phyloP scores from a whole-genome alignment of 179 eudicot species.

The Nepenthes alata region DNA sequence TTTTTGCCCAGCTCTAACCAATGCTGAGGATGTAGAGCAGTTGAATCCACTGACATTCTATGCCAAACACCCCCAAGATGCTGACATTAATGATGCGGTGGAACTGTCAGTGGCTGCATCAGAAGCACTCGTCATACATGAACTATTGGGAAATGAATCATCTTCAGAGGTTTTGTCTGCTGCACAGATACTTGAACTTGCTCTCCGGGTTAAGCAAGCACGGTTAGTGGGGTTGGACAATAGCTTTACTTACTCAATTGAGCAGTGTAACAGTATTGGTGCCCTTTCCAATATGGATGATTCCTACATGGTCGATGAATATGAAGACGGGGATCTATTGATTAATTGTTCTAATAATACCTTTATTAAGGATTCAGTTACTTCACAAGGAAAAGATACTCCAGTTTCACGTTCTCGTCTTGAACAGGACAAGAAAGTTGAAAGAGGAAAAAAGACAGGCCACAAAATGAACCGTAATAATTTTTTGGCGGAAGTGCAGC shows the following conservation, averaged over 20 bases:
- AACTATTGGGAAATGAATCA: slow-evolving; percentile 27
- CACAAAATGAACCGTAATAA: slow-evolving; percentile 12
- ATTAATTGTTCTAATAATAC: slow-evolving; percentile 14
- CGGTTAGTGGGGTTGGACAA: slow-evolving; percentile 31
- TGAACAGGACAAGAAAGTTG: slow-evolving; percentile 19
- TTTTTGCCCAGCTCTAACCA: slow-evolving; percentile 9
- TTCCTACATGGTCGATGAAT: slow-evolving; percentile 56
- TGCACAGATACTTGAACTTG: slow-evolving; percentile 60
- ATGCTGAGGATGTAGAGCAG: slow-evolving; percentile 9
- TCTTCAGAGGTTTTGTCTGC: slow-evolving; percentile 22
- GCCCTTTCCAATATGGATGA: slow-evolving; percentile 53
- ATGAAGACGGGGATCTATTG: slow-evolving; percentile 59
- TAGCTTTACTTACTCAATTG: slow-evolving; percentile 12
- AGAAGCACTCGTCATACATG: slow-evolving; percentile 67
- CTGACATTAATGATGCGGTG: slow-evolving; percentile 41
- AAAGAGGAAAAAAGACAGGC: slow-evolving; percentile 16
- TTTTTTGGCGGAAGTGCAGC: slow-evolving; percentile 9
- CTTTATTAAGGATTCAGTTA: slow-evolving; percentile 17
- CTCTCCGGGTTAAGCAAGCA: slow-evolving; percentile 72
- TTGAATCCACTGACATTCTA: slow-evolving; percentile 15
- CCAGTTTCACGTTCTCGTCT: slow-evolving; percentile 24
- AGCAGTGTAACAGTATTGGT: slow-evolving; percentile 23
- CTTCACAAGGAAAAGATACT: slow-evolving; percentile 58
- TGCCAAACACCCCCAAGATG: slow-evolving; percentile 13
- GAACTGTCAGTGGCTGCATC: slow-evolving; percentile 89